Evolutionary conservation across 129 eudicot species (phyloP), one percentile per base, ranked within the genome.

Genomic region (Centrapalus pauciflorus): DNA sequence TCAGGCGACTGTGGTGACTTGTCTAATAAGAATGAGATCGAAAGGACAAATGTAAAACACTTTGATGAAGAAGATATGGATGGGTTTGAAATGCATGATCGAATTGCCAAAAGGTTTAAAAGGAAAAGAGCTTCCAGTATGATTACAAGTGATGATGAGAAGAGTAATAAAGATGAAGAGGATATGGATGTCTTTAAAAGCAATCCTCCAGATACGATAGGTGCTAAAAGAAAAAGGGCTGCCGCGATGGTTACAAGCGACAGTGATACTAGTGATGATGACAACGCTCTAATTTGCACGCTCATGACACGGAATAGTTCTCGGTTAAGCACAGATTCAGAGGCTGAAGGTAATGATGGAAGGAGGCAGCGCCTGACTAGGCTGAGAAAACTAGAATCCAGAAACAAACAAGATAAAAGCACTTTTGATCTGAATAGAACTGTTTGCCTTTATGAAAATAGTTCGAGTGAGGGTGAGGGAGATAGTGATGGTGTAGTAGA

Each of bases 201-300:
- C 61, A 46, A 43, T 50, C 16, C 23, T 14, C 52, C 66, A 13
- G 45, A 38, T 38, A 40, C 25, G 16, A 21, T 37, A 16, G 76
- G 71, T 60, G 67, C 77, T 10, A 76, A 74, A 45, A 76, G 79
- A 52, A 80, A 74, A 62, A 57, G 57, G 57, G 74, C 66, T 34
- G 65, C 79, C 24, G 61, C 41, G 17, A 45, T 78, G 0, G 54
- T 81, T 43, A 41, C 64, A 7, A 81, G 81, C 70, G 90, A 84
- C 34, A 66, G 67, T 71, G 95, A 68, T 52, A 54, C 41, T 19
- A 81, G 71, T 67, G 70, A 68, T 71, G 88, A 85, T 20, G 90
- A 90, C 26, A 59, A 73, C 45, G 59, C 71, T 55, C 90, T 77
- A 51, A 76, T 83, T 41, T 34, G 77, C 70, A 78, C 61, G 46